These are phyloP conservation scores for Tubosaeta brunneosetosa DNA, from an alignment of 768 basidiomycete genomes.

Conservation along the genomic window DNA sequence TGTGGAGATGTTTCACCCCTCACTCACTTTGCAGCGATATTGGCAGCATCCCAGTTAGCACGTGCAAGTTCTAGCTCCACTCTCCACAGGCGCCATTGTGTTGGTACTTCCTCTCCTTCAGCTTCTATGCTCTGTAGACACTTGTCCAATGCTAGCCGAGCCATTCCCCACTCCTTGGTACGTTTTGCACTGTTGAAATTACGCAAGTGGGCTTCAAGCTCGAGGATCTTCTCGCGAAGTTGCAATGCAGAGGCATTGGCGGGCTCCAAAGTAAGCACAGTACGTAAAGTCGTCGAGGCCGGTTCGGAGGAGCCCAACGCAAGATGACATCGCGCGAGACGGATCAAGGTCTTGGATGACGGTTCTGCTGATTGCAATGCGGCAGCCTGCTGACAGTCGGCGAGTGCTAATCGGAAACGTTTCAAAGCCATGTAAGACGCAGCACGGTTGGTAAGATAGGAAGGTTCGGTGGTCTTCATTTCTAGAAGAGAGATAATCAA, in stretches of 20 bases:
- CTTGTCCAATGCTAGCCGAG: constrained; percentile 74
- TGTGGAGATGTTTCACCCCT: background rate
- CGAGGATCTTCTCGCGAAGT: constrained; percentile 55
- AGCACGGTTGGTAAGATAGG: constrained; percentile 81
- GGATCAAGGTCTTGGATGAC: constrained; percentile 72
- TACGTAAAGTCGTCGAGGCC: constrained; percentile 63
- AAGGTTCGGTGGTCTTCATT: constrained; percentile 59
- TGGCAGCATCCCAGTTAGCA: constrained; percentile 70
- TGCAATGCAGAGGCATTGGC: constrained; percentile 54
- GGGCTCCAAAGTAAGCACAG: constrained; percentile 58
- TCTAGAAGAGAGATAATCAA: constrained; percentile 33
- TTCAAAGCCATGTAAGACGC: constrained; percentile 82
- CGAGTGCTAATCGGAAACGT: constrained; percentile 66
- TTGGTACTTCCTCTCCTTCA: constrained; percentile 71
- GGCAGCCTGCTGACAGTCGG: constrained; percentile 74
- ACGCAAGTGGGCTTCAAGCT: constrained; percentile 61
- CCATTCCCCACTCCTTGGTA: constrained; percentile 71
- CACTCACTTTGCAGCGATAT: constrained; percentile 67
- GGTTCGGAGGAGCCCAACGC: constrained; percentile 67
- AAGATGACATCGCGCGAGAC: constrained; percentile 80
- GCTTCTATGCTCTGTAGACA: constrained; percentile 68
- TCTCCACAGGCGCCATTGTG: constrained; percentile 77
- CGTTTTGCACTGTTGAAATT: constrained; percentile 55
- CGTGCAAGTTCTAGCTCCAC: constrained; percentile 73
- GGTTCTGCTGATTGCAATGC: constrained; percentile 58